Evolutionary conservation across 164 flowering plant species (phyloP).

Genomic region (Liquidambar formosana): DNA sequence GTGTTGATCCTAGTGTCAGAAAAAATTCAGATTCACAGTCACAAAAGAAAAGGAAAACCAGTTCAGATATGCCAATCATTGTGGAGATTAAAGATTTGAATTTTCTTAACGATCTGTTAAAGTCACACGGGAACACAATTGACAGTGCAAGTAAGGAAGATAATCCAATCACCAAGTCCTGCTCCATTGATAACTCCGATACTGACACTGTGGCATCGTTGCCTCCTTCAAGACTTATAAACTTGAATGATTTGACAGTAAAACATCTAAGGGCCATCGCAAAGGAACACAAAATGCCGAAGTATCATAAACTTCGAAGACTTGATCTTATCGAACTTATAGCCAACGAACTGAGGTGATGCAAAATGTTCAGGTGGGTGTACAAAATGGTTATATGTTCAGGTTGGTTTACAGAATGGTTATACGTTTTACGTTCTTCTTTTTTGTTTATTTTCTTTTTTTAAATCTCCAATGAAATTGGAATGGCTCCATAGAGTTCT

Average conservation of each 20-base stretch:
- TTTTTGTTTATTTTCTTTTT: not conserved
- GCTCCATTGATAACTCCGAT: not conserved
- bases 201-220: not conserved
- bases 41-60: conserved; percentile 10
- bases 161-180: not conserved
- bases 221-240: not conserved
- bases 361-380: not conserved
- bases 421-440: no score
- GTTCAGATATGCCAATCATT: not conserved
- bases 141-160: conserved; percentile 1
- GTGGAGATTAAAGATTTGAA: conserved; percentile 11
- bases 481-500: no score
- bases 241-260: conserved; percentile 9
- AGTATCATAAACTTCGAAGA: conserved; percentile 25
- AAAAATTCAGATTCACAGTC: conserved; percentile 6
- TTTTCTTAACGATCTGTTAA: conserved; percentile 2
- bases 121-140: not conserved
- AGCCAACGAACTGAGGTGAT: not conserved
- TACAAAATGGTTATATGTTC: no score
- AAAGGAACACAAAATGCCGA: conserved; percentile 15
- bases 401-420: no score
- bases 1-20: not conserved
- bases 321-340: conserved; percentile 15
- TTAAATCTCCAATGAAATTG: no score
- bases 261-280: conserved; percentile 26